Conservation (phyloP, 2,329 filamentous ascomycete genomes). For the Fusarium sp. region DNA sequence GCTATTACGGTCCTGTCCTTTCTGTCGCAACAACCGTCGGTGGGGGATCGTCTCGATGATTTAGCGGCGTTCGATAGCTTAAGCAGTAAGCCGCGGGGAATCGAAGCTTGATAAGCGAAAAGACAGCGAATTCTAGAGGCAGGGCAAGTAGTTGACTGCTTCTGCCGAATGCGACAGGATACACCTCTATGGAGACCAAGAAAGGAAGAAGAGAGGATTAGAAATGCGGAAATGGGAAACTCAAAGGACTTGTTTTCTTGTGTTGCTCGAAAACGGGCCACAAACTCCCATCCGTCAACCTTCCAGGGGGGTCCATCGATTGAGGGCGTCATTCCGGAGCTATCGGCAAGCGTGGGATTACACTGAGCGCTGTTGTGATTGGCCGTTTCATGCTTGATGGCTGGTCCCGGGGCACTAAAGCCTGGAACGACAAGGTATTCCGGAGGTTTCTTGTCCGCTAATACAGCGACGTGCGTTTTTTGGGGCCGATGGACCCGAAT, state of each 20-base stretch:
- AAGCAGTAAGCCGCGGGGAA: conserved; percentile 2
- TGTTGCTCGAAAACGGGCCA: conserved; percentile 12
- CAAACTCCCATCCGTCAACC: conserved; percentile 5
- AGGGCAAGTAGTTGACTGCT: conserved; percentile 44
- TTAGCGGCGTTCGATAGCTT: conserved; percentile 27
- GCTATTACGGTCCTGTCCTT: conserved; percentile 2
- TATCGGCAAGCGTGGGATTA: conserved; percentile 39
- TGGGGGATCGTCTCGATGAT: conserved; percentile 39
- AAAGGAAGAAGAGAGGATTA: not conserved
- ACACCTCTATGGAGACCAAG: conserved; percentile 17
- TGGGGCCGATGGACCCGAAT: conserved; percentile 30
- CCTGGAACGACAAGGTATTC: conserved; percentile 7
- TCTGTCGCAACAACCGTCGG: conserved; percentile 8
- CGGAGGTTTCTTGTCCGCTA: conserved; percentile 37
- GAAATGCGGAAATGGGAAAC: conserved; percentile 22
- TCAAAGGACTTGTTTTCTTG: conserved; percentile 18
- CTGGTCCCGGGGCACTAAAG: conserved; percentile 15
- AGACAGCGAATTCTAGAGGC: conserved; percentile 8
- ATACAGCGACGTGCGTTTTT: conserved; percentile 23
- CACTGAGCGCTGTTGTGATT: conserved; percentile 18
- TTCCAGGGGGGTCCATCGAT: conserved; percentile 17
- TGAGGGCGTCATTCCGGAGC: conserved; percentile 39
- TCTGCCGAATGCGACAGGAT: not conserved
- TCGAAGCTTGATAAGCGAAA: conserved; percentile 38
- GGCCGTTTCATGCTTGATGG: conserved; percentile 5